Percentiles rank a stretch among this genome's conserved stretches.
These are phyloP conservation scores for Colletotrichum sp. DNA, from an alignment of 2,329 filamentous ascomycete genomes.

Conservation along the genomic window DNA sequence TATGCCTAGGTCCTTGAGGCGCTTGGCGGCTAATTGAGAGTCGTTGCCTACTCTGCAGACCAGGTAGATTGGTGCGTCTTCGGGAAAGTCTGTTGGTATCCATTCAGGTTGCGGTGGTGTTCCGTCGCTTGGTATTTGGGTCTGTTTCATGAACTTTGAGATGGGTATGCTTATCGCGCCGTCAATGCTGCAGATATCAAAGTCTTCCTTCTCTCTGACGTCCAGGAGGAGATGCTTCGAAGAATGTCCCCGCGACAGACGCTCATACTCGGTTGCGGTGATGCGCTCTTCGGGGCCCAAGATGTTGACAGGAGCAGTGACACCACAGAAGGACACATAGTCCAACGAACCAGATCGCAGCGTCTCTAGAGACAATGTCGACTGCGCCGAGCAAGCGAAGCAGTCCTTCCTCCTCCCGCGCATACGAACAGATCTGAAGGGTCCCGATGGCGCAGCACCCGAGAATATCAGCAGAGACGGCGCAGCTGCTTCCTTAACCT, in stretches of 20 bases:
- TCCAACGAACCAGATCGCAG: constrained; percentile 72
- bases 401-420: constrained; percentile 72
- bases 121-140: constrained; percentile 25
- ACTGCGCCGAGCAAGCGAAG: constrained; percentile 72
- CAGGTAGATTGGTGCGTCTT: constrained; percentile 66
- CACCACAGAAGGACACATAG: constrained; percentile 87
- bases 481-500: constrained; percentile 11
- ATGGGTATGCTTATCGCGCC: constrained; percentile 75
- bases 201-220: constrained; percentile 84
- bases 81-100: constrained; percentile 41
- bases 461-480: constrained; percentile 53
- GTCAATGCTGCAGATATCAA: constrained; percentile 76
- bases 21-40: constrained; percentile 71
- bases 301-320: constrained; percentile 54
- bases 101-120: constrained; percentile 31
- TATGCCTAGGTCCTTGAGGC: constrained; percentile 66
- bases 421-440: constrained; percentile 78
- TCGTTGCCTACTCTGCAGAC: constrained; percentile 80
- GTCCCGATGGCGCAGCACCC: constrained; percentile 37
- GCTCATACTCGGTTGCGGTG: constrained; percentile 63
- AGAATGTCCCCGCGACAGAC: constrained; percentile 17
- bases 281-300: constrained; percentile 71
- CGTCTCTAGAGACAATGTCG: constrained; percentile 65
- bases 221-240: constrained; percentile 70
- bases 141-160: constrained; percentile 60